Percentiles rank a stretch among this genome's conserved stretches.
phyloP scores from a whole-genome alignment of 2,329 filamentous ascomycete species.

The Paraphaeosphaeria minitans region DNA sequence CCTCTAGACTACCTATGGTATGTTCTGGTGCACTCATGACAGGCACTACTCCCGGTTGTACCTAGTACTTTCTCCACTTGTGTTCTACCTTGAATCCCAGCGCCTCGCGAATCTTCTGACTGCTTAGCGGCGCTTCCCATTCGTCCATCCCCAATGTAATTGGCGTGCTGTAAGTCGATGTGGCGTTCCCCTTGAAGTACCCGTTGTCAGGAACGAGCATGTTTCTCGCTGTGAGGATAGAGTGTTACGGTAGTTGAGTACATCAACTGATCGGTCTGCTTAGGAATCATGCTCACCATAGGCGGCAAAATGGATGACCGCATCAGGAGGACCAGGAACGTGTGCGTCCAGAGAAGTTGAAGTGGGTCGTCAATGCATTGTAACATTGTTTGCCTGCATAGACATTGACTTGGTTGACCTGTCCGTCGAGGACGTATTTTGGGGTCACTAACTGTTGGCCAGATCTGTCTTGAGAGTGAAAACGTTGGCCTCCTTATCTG shows the following conservation, averaged over 20 bases:
- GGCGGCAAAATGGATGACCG: constrained; percentile 66
- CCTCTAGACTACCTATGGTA: no score
- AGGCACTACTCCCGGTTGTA: constrained; percentile 37
- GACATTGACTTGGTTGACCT: constrained; percentile 29
- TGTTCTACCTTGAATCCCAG: constrained; percentile 65
- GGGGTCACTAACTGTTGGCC: constrained; percentile 59
- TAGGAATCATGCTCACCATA: constrained; percentile 65
- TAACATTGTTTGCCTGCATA: constrained; percentile 35
- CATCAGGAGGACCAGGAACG: constrained; percentile 58
- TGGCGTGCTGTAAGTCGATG: constrained; percentile 62
- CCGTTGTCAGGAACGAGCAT: constrained; percentile 66
- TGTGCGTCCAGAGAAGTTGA: constrained; percentile 55
- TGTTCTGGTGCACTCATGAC: background rate
- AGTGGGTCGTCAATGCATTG: constrained; percentile 61
- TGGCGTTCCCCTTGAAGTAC: constrained; percentile 61
- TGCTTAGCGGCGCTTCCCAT: constrained; percentile 65
- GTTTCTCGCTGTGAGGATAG: constrained; percentile 50
- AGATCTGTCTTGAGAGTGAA: constrained; percentile 63
- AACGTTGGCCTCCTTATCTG: constrained; percentile 51
- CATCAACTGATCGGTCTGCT: background rate
- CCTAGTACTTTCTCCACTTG: constrained; percentile 61
- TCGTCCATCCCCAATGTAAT: constrained; percentile 63
- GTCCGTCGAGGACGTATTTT: constrained; percentile 28
- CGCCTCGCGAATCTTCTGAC: constrained; percentile 63
- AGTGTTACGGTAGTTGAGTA: background rate